These are phyloP conservation scores for Microbotryum violaceum DNA, from an alignment of 1,284 basidiomycete species.

Conservation along the genomic window DNA sequence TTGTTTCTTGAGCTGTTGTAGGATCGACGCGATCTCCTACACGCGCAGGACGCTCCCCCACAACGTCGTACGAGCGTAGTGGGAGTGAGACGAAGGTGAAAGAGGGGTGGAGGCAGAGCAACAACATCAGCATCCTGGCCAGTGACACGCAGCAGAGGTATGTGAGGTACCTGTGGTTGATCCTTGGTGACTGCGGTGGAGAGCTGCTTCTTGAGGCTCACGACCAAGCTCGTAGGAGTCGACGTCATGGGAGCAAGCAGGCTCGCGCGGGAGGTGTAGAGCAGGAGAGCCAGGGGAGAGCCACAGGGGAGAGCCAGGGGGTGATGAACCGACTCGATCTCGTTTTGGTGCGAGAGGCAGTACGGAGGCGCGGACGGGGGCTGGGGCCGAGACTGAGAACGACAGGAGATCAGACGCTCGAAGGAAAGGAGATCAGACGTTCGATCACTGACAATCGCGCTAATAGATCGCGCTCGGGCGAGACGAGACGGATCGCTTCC, in stretches of 20 bases:
- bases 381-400: too few relatives aligned
- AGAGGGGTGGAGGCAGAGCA: neutral
- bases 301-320: neutral
- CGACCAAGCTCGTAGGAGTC: slow-evolving; percentile 3
- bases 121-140: neutral
- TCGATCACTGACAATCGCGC: too few relatives aligned
- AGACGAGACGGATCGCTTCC: too few relatives aligned
- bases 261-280: too few relatives aligned
- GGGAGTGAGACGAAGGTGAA: neutral
- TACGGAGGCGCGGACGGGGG: too few relatives aligned
- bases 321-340: neutral
- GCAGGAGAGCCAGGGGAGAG: neutral
- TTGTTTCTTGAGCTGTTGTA: slow-evolving; percentile 67
- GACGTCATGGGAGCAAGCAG: neutral
- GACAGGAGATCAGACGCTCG: neutral
- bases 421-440: neutral
- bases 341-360: too few relatives aligned
- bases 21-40: slow-evolving; percentile 63
- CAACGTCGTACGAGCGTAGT: neutral
- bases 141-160: neutral
- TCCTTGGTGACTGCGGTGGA: slow-evolving; percentile 15
- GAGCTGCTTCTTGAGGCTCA: slow-evolving; percentile 31
- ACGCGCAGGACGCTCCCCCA: neutral
- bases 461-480: too few relatives aligned
- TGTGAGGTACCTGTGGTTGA: slow-evolving; percentile 17